A percentile compares a stretch with the other conserved stretches of the same genome.
phyloP scores from a whole-genome alignment of 1,139 yeast species.

The Suhomyces taliae region DNA sequence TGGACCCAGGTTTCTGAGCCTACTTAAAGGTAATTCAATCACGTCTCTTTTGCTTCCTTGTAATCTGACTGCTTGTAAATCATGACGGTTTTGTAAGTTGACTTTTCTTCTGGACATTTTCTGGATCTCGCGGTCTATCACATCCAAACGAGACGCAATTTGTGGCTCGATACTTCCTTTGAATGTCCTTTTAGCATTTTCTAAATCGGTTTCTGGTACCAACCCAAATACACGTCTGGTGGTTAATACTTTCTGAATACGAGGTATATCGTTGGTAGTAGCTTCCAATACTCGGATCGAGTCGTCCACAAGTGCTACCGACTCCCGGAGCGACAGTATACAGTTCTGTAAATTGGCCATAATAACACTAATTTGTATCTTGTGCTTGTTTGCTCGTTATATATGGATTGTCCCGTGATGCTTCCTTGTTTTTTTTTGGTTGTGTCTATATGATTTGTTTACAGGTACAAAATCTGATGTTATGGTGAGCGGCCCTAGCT shows the following conservation, averaged over 20 bases:
- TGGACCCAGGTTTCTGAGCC: slow-evolving; percentile 7
- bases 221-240: slow-evolving; percentile 43
- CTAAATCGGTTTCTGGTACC: slow-evolving; percentile 42
- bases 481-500: too few relatives aligned
- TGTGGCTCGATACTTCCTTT: slow-evolving; percentile 36
- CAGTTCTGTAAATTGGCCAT: slow-evolving; percentile 24
- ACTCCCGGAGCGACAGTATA: slow-evolving; percentile 30
- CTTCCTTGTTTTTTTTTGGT: background rate
- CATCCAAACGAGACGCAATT: slow-evolving; percentile 14
- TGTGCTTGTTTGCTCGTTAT: background rate
- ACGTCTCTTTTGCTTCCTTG: slow-evolving; percentile 22
- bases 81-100: slow-evolving; percentile 31
- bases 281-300: slow-evolving; percentile 31
- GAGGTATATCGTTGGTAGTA: slow-evolving; percentile 34
- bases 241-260: slow-evolving; percentile 33
- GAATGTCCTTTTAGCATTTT: slow-evolving; percentile 36
- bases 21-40: slow-evolving; percentile 6
- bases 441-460: too few relatives aligned
- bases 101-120: slow-evolving; percentile 25
- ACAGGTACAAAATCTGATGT: background rate
- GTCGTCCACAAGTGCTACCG: slow-evolving; percentile 32
- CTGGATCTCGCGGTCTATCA: slow-evolving; percentile 16
- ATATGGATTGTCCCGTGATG: background rate
- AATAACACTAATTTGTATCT: too few relatives aligned
- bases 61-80: slow-evolving; percentile 34